These are phyloP conservation scores for Candida xiaguanensis DNA, from an alignment of 805 yeast genomes.

Conservation along the genomic window DNA sequence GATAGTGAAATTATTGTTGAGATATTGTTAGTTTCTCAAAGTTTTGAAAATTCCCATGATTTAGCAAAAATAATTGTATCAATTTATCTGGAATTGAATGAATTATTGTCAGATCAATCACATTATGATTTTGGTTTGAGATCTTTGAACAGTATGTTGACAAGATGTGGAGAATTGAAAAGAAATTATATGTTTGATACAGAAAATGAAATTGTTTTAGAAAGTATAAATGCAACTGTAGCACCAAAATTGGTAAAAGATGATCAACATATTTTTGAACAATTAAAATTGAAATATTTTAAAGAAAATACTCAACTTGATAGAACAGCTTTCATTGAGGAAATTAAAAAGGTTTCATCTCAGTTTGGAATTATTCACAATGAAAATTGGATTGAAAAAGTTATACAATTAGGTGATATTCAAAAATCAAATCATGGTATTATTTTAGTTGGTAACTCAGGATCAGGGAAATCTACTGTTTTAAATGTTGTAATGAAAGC, in stretches of 20 bases:
- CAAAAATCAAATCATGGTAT: constrained; percentile 69
- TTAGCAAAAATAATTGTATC: constrained; percentile 51
- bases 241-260: constrained; percentile 59
- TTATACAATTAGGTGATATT: constrained; percentile 58
- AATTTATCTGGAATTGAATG: constrained; percentile 47
- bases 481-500: constrained; percentile 49
- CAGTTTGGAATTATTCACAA: constrained; percentile 29
- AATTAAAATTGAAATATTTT: constrained; percentile 21
- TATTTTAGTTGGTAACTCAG: constrained; percentile 75
- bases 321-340: constrained; percentile 20
- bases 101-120: constrained; percentile 44
- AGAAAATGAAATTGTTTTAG: constrained; percentile 38
- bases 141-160: constrained; percentile 66
- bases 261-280: constrained; percentile 46
- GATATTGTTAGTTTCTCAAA: constrained; percentile 69
- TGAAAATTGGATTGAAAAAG: constrained; percentile 49
- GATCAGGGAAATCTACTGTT: constrained; percentile 65
- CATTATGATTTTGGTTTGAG: constrained; percentile 93
- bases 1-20: constrained; percentile 67
- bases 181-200: constrained; percentile 13
- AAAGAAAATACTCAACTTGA: constrained; percentile 17
- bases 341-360: constrained; percentile 23
- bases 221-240: constrained; percentile 57
- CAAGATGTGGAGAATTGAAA: constrained; percentile 51
- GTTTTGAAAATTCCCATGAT: constrained; percentile 48